Base-by-base conservation (phyloP, 306 rosid genomes). In the Cicer arietinum region DNA sequence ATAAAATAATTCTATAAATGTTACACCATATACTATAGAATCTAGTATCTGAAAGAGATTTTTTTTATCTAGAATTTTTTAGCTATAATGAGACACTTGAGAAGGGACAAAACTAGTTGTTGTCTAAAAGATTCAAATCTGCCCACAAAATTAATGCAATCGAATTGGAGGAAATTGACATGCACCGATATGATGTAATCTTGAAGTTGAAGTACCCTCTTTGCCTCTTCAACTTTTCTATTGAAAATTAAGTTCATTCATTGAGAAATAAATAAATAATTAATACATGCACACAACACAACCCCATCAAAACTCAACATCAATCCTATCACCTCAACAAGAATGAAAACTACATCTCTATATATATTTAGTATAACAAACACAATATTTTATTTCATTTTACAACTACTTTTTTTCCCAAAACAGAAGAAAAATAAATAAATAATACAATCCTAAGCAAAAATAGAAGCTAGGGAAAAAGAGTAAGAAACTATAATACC, bases 251-350 rank as follows among this genome's bases (percentile, higher is more conserved):
- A 60, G 14, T 7, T 9, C 39, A 56, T 56, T 18, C 13, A 20
- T 22, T 18, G 4, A 56, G 11, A 42, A 67, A 74, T 17, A 5
- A 8, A 57, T 13, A 45, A 8, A 57, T 13, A 45, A 3, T 10
- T 16, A 54, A 46, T 66, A 53, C 13, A 65, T 39, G 45, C 62
- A 67, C 69, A 44, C n/a, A 1, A 12, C 50, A 48, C 37, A 66
- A 67, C 30, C 70, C 48, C 45, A 62, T 40, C 25, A 73, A 66
- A 67, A 66, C 64, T 73, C 48, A 52, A 58, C 11, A 8, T 20
- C 20, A 7, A 25, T 18, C 25, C 40, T 2, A 6, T 65, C 11
- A 39, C 6, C 46, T 48, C 47, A 60, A 2, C 0, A 16, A 13
- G 14, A 62, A 52, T 65, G 52, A 53, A 53, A 12, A 37, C 12